Conservation (phyloP, 2,329 filamentous ascomycete species). For the Calonectria montana region DNA sequence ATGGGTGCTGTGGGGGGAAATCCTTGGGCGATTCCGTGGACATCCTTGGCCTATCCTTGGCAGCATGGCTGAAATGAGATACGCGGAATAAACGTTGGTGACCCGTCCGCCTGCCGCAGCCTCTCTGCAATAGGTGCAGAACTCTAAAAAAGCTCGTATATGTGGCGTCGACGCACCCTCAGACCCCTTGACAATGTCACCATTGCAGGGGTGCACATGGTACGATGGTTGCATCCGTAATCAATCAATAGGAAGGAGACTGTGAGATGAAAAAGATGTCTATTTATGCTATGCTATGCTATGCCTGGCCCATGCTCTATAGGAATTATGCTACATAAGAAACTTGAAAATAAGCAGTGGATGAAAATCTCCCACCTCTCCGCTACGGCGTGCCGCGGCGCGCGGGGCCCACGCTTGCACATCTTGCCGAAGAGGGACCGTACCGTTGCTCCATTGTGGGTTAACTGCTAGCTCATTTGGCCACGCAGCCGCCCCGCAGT, state of each 20-base stretch:
- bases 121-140: background rate
- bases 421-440: background rate
- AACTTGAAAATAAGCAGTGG: background rate
- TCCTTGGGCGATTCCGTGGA: background rate
- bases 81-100: conserved; percentile 7
- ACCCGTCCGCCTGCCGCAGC: background rate
- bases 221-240: background rate
- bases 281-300: conserved; percentile 1
- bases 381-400: background rate
- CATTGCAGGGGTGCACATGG: background rate
- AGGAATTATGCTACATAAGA: conserved; percentile 1
- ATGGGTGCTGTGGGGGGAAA: background rate
- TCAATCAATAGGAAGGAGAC: background rate
- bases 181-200: background rate
- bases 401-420: background rate
- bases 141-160: conserved; percentile 2
- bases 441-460: background rate
- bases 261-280: background rate
- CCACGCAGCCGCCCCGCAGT: background rate
- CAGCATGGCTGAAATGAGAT: background rate
- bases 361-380: background rate
- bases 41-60: background rate
- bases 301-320: background rate
- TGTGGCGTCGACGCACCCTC: background rate
- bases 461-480: background rate